phyloP scores from a whole-genome alignment of 2,329 filamentous ascomycete species.

The Leptographium procerum region DNA sequence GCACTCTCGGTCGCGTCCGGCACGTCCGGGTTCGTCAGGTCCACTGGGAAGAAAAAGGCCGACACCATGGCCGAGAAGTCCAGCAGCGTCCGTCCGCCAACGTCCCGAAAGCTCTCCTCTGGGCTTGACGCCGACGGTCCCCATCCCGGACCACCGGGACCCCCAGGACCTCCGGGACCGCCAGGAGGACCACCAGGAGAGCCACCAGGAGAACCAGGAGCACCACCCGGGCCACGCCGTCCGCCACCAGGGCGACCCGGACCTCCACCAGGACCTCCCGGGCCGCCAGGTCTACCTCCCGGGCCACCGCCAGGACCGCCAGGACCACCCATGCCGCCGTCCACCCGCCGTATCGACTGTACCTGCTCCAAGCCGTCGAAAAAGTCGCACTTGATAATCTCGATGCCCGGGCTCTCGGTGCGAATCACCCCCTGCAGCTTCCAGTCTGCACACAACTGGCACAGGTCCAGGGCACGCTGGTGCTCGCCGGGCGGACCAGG shows the following conservation, averaged over 20 bases:
- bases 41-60: constrained; percentile 3
- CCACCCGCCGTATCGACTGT: not conserved
- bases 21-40: constrained; percentile 5
- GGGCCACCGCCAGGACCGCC: not conserved
- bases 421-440: constrained; percentile 3
- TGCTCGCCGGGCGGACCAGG: not conserved
- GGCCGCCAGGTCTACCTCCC: not conserved
- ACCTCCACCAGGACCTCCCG: not conserved
- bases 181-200: not conserved
- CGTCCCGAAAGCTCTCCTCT: not conserved
- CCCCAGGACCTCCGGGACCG: not conserved
- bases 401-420: constrained; percentile 5
- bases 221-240: not conserved
- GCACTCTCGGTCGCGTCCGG: not conserved
- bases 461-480: constrained; percentile 2
- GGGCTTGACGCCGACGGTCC: not conserved
- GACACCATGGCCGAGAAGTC: constrained; percentile 5
- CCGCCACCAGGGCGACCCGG: not conserved
- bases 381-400: constrained; percentile 8
- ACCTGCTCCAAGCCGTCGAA: constrained; percentile 3
- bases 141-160: not conserved
- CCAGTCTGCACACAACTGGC: not conserved
- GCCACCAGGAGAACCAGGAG: not conserved
- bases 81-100: constrained; percentile 2
- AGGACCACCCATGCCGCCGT: not conserved